A percentile compares a stretch with the other conserved stretches of the same genome.
Conservation (phyloP, 2,329 filamentous ascomycete genomes). For the Scolecobasidium constrictum region DNA sequence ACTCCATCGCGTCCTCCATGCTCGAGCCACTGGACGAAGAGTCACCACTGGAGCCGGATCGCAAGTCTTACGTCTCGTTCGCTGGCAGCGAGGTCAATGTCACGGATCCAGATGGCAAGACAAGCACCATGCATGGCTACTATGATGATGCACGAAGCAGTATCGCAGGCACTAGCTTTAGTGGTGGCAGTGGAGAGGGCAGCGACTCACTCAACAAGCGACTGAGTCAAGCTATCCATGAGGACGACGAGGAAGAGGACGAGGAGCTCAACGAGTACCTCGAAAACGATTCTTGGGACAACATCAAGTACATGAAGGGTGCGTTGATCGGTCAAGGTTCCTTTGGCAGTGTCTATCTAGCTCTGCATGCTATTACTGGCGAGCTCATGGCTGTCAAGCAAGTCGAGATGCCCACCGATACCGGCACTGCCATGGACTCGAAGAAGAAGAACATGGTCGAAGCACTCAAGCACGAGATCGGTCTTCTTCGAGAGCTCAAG, state of each 20-base stretch:
- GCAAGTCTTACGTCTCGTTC: slow-evolving; percentile 92
- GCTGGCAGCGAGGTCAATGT: slow-evolving; percentile 60
- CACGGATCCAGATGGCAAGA: slow-evolving; percentile 66
- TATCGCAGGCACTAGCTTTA: slow-evolving; percentile 55
- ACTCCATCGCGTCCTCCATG: slow-evolving; percentile 81
- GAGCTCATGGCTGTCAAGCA: slow-evolving; percentile 98
- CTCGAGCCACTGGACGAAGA: slow-evolving; percentile 89
- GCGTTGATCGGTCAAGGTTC: slow-evolving; percentile 93
- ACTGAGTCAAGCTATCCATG: slow-evolving; percentile 73
- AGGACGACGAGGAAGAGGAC: slow-evolving; percentile 86
- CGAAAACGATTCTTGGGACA: slow-evolving; percentile 86
- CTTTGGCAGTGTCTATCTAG: slow-evolving; percentile 91
- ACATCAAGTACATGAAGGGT: slow-evolving; percentile 99
- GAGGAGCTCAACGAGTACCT: slow-evolving; percentile 85
- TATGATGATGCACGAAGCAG: slow-evolving; percentile 72
- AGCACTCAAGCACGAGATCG: slow-evolving; percentile 92
- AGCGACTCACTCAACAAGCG: slow-evolving; percentile 67
- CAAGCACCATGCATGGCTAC: slow-evolving; percentile 59
- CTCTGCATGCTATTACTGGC: slow-evolving; percentile 88
- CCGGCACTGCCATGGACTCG: slow-evolving; percentile 66
- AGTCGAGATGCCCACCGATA: slow-evolving; percentile 78
- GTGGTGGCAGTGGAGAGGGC: slow-evolving; percentile 37
- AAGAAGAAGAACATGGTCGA: slow-evolving; percentile 98
- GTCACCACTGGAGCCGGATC: slow-evolving; percentile 72
- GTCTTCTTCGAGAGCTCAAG: slow-evolving; percentile 82